A percentile compares a stretch with the other conserved stretches of the same genome.
These are phyloP conservation scores for Claviceps pusilla DNA, from an alignment of 2,329 filamentous ascomycete genomes.

Conservation along the genomic window DNA sequence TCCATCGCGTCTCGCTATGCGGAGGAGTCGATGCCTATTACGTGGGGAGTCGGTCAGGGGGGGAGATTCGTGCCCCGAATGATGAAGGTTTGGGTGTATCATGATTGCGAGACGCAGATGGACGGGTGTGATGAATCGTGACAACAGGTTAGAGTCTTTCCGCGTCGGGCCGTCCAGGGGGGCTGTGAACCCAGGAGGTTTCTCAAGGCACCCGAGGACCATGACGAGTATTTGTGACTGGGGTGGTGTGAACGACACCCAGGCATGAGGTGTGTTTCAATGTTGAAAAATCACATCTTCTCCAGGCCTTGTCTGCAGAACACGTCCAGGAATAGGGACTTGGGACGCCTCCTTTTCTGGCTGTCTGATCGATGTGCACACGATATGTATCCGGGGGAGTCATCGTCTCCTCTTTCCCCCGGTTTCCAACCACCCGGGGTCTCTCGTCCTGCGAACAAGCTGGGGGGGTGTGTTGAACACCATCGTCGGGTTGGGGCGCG, in stretches of 20 bases:
- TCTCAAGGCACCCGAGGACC: too few relatives aligned
- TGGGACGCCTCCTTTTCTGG: neutral
- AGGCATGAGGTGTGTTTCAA: too few relatives aligned
- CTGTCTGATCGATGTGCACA: too few relatives aligned
- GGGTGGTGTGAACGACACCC: too few relatives aligned
- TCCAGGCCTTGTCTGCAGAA: neutral
- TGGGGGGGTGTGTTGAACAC: neutral
- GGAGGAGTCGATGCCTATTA: neutral
- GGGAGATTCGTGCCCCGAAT: neutral
- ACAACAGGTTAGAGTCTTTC: too few relatives aligned
- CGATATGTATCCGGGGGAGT: neutral
- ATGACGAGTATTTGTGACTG: too few relatives aligned
- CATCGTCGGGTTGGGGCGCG: neutral
- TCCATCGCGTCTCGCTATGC: neutral
- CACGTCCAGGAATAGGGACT: neutral
- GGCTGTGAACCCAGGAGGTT: neutral
- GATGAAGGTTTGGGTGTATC: neutral
- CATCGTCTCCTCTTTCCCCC: too few relatives aligned
- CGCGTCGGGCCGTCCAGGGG: too few relatives aligned
- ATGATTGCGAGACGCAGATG: neutral
- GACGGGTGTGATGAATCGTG: neutral
- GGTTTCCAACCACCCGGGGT: too few relatives aligned
- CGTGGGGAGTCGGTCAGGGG: neutral
- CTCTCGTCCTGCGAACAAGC: neutral
- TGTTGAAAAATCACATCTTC: too few relatives aligned